Percentiles rank a stretch among this genome's conserved stretches.
phyloP scores from a whole-genome alignment of 78 protist species.

The Fonticula alba region DNA sequence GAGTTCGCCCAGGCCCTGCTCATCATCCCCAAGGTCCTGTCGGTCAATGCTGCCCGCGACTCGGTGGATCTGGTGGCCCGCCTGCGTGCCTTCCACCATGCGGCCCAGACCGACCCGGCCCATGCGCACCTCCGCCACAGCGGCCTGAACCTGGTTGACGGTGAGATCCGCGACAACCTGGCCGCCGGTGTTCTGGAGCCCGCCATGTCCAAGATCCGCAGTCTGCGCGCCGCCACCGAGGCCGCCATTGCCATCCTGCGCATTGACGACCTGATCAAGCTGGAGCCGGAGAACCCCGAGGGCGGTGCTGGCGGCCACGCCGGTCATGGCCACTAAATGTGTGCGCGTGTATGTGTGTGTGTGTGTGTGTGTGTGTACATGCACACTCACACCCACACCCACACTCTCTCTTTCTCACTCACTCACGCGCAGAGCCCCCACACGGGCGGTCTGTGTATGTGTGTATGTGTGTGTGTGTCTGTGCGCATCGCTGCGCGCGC shows the following conservation, averaged over 20 bases:
- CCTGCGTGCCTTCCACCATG: conserved; percentile 80
- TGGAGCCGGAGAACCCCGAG: conserved; percentile 7
- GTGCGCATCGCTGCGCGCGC: no score
- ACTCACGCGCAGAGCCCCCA: no score
- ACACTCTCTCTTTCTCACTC: no score
- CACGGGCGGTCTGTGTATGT: no score
- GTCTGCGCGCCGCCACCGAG: conserved; percentile 92
- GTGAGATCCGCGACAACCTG: conserved; percentile 63
- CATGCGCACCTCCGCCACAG: neutral
- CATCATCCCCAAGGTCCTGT: conserved; percentile 90
- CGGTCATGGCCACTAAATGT: no score
- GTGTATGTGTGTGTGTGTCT: no score
- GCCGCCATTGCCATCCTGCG: conserved; percentile 92
- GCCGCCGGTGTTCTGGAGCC: conserved; percentile 97
- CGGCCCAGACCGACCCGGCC: conserved; percentile 54
- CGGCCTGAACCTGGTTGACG: conserved; percentile 66
- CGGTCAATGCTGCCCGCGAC: conserved; percentile 93
- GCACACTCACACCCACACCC: no score
- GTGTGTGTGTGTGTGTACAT: no score
- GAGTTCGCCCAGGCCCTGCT: conserved; percentile 93
- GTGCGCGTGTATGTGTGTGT: no score
- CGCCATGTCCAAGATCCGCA: conserved; percentile 76
- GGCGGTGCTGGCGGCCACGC: no score
- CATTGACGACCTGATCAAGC: conserved; percentile 83
- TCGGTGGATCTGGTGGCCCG: conserved; percentile 88